These are phyloP conservation scores for Vanilla planifolia DNA, from an alignment of 106 monocot genomes.

Conservation along the genomic window DNA sequence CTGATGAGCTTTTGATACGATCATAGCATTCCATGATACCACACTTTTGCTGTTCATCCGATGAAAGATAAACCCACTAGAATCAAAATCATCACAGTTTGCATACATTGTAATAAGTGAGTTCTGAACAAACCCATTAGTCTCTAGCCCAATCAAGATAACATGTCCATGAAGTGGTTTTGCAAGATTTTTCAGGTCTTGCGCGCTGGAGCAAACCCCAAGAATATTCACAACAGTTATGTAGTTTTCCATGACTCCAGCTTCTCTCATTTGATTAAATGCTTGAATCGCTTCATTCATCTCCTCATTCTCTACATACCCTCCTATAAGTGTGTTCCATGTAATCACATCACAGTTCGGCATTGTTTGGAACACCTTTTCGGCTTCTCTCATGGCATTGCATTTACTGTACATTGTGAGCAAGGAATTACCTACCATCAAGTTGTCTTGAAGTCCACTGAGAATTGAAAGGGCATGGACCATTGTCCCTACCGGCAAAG, in stretches of 20 bases:
- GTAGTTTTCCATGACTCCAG: slow-evolving; percentile 45
- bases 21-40: slow-evolving; percentile 83
- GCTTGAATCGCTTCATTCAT: slow-evolving; percentile 34
- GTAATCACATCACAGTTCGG: slow-evolving; percentile 43
- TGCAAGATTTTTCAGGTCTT: slow-evolving; percentile 37
- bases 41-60: slow-evolving; percentile 26
- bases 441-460: slow-evolving; percentile 28
- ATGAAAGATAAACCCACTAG: slow-evolving; percentile 47
- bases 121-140: slow-evolving; percentile 59
- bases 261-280: slow-evolving; percentile 54
- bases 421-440: slow-evolving; percentile 63
- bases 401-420: slow-evolving; percentile 84
- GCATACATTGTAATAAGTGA: slow-evolving; percentile 78
- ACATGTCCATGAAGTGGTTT: slow-evolving; percentile 57
- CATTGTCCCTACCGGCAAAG: slow-evolving; percentile 36
- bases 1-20: slow-evolving; percentile 51
- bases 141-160: slow-evolving; percentile 45
- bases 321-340: slow-evolving; percentile 71
- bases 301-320: slow-evolving; percentile 51
- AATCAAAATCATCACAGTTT: slow-evolving; percentile 64
- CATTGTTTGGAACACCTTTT: slow-evolving; percentile 31
- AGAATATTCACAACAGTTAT: slow-evolving; percentile 74
- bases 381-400: slow-evolving; percentile 46
- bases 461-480: slow-evolving; percentile 60
- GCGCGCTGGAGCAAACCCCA: slow-evolving; percentile 31